Evolutionary conservation across 2,329 filamentous ascomycete species (phyloP), one percentile per base, ranked within the genome.

Genomic region (Zymoseptoria brevis): DNA sequence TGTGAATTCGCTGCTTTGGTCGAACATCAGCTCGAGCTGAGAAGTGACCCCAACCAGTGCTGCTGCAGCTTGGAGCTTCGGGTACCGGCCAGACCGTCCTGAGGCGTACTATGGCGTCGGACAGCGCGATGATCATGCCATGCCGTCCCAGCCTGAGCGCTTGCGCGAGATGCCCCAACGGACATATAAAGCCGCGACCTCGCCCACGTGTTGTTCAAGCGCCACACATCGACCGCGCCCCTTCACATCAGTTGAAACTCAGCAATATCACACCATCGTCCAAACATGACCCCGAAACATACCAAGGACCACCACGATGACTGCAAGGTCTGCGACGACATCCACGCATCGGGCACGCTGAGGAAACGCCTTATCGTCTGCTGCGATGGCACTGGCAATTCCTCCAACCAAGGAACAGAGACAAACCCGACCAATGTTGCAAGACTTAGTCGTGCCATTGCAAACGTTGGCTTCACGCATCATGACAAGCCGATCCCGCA

Each of bases 371-470:
- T 67, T 11, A 64, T 67, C 16, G 64, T 66, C 29, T 66, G 64
- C 50, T 67, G 66, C 29, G 66, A 67, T 55, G 66, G 67, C 9
- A 69, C 67, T 11, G 67, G 62, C 54, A 62, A 62, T 19, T 57
- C 59, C 22, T 61, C 60, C 6, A 60, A 65, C 30, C 57, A 64
- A 26, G 66, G 65, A 8, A 57, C 62, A 9, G 57, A 65, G 52
- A 63, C 59, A 16, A 65, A 64, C 30, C 66, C 67, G 4, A 66
- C 64, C 16, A 69, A 69, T 50, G 66, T 69, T 11, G 68, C 68
- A 2, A 60, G 64, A 8, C 56, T 71, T 0, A 62, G 67, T 53
- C 61, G 68, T 35, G 65, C 63, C n/a, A 66, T 69, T 29, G 66
- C 62, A 19, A 64, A 64, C 35, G 61, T 63, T 3, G 63, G 63